Evolutionary conservation across 208 protist genomes (phyloP), one percentile per base, ranked within the genome.

Genomic region (Acanthamoeba healyi): DNA sequence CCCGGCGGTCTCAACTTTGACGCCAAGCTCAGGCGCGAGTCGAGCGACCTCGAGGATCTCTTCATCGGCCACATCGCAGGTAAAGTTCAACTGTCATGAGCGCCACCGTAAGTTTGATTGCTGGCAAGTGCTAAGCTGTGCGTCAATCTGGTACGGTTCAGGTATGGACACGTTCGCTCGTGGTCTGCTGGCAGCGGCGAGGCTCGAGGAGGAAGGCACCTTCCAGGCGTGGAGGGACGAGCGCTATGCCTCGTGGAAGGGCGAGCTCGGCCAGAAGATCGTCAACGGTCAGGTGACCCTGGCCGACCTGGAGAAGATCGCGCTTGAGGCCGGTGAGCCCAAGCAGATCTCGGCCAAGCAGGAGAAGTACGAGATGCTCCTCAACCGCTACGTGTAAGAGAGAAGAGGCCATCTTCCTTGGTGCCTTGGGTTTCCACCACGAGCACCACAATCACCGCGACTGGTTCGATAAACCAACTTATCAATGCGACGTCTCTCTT

Each of bases 1-100:
- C 93, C 93, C 36, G 93, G 93, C 46, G 93, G 93, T 38, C 74
- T 94, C 34, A 94, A 94, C 74, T 94, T 94, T 38, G 93, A 94
- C 29, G 58, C 61, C 70, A 94, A 94, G 74, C 82, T 94, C 26
- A 24, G 93, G 22, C 46, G 93, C 7, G 93, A 94, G 74, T 94
- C 93, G 49, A 82, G 40, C 74, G 93, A 89, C 70, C 46, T 94
- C 29, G 93, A 94, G 49, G 93, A 94, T 29, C 56, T 94, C 34
- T 94, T 94, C 93, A 94, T 94, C 40, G 63, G 82, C 9, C 72
- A 91, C 46, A 94, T 91, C n/a, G 51, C 51, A 12, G 77, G 38
- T 86, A 58, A 19, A 12, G 17, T 2, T 1, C 19, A 32, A 40
- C 63, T 5, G 24, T 6, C 22, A 34, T 38, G 12, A n/a, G n/a